These are phyloP conservation scores for Stephanodiscus minutulus DNA, from an alignment of 108 stramenopile species.

Conservation along the genomic window DNA sequence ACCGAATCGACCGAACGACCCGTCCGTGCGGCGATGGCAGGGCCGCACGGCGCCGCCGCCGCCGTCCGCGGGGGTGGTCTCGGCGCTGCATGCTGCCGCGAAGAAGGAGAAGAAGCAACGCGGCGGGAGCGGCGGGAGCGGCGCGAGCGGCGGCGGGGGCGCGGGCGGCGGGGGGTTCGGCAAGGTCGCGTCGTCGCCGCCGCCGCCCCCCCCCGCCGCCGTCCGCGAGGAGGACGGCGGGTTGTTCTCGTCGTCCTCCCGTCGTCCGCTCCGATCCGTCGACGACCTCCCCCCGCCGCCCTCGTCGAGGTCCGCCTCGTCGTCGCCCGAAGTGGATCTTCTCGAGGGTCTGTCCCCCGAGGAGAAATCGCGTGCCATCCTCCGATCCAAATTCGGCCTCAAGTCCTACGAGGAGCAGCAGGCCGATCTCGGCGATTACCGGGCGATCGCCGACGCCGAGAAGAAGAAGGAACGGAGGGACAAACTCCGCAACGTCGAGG, in stretches of 20 bases:
- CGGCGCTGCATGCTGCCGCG: too few relatives aligned
- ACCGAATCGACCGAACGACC: too few relatives aligned
- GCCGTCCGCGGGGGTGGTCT: too few relatives aligned
- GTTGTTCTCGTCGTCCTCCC: background rate
- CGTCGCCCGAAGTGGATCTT: too few relatives aligned
- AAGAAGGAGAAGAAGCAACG: too few relatives aligned
- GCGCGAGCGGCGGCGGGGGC: too few relatives aligned
- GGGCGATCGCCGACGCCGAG: slow-evolving; percentile 7
- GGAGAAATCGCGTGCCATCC: slow-evolving; percentile 60
- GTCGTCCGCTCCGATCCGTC: slow-evolving; percentile 5
- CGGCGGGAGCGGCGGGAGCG: too few relatives aligned
- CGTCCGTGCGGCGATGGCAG: too few relatives aligned
- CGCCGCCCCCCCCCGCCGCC: background rate
- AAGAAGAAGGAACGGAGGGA: slow-evolving; percentile 38
- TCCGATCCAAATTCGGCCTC: slow-evolving; percentile 75
- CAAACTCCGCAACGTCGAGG: slow-evolving; percentile 52
- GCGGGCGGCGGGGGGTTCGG: too few relatives aligned
- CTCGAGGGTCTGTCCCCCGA: slow-evolving; percentile 47
- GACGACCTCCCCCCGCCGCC: background rate
- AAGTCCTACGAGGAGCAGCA: slow-evolving; percentile 77
- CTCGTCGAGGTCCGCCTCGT: background rate
- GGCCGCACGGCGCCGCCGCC: too few relatives aligned
- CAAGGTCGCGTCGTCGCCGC: background rate
- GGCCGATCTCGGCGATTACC: slow-evolving; percentile 34
- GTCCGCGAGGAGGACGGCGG: background rate